phyloP scores from a whole-genome alignment of 2,329 filamentous ascomycete genomes.

The Microdochium nivale region DNA sequence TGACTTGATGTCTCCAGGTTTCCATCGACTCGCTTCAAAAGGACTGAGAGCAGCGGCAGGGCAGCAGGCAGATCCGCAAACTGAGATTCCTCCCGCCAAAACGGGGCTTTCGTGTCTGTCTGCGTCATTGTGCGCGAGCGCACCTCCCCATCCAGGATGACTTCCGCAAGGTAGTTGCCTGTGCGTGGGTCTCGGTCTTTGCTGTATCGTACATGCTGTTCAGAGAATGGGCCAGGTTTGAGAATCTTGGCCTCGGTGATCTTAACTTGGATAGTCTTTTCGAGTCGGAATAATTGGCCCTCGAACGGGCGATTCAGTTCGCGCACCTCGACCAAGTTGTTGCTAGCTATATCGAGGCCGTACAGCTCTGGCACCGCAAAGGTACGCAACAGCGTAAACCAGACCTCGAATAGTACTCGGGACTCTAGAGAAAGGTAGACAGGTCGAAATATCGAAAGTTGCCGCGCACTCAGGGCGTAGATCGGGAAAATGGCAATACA shows the following conservation, averaged over 20 bases:
- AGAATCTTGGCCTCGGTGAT: constrained; percentile 57
- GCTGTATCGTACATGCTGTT: constrained; percentile 20
- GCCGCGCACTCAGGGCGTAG: constrained; percentile 67
- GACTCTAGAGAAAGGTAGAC: constrained; percentile 84
- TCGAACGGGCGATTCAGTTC: constrained; percentile 29
- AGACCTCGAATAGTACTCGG: constrained; percentile 88
- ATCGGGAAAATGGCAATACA: constrained; percentile 95
- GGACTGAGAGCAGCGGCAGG: constrained; percentile 59
- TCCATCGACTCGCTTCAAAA: constrained; percentile 59
- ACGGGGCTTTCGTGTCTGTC: constrained; percentile 61
- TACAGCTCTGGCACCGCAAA: constrained; percentile 92
- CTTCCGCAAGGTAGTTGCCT: constrained; percentile 71
- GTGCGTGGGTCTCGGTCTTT: constrained; percentile 36
- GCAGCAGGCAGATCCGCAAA: constrained; percentile 65
- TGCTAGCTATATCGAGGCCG: constrained; percentile 42
- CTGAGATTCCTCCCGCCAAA: constrained; percentile 76
- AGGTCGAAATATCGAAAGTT: constrained; percentile 72
- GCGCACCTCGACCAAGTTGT: constrained; percentile 32
- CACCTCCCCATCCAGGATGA: constrained; percentile 72
- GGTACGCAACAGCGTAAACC: constrained; percentile 85
- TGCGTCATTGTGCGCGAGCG: constrained; percentile 68
- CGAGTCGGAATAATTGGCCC: constrained; percentile 49
- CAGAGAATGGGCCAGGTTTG: constrained; percentile 15
- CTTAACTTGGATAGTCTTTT: constrained; percentile 50
- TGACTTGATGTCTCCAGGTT: constrained; percentile 36